These are phyloP conservation scores for Gracilaria domingensis DNA, from an alignment of 23 red algal genomes.

Conservation along the genomic window DNA sequence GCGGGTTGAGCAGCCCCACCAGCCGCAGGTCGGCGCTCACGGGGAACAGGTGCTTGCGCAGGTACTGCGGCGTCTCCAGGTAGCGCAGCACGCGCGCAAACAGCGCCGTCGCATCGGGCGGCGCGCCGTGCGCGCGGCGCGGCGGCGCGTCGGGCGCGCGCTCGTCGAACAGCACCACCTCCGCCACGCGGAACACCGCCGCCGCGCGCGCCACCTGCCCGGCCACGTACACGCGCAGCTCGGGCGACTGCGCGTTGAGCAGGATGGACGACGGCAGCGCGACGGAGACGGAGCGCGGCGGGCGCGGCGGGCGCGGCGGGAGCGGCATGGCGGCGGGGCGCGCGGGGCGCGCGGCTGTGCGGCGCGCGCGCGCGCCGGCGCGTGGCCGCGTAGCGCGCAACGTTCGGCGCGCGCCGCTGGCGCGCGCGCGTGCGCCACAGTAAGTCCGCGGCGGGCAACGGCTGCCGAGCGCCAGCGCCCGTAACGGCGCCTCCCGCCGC, in stretches of 20 bases:
- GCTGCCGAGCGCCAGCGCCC: not conserved
- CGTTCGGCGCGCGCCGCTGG: not conserved
- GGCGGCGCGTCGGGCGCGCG: not conserved
- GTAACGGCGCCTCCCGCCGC: conserved; percentile 38
- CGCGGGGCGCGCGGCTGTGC: not conserved
- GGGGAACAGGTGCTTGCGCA: conserved; percentile 93
- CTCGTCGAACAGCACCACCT: conserved; percentile 92
- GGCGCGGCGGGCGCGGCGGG: not conserved
- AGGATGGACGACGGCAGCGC: conserved; percentile 93
- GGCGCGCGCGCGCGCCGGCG: not conserved
- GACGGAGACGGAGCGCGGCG: conserved; percentile 72
- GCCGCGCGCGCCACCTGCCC: conserved; percentile 85
- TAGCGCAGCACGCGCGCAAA: conserved; percentile 83
- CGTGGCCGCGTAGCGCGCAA: not conserved
- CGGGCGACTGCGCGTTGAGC: conserved; percentile 80
- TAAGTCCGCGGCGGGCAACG: conserved; percentile 10
- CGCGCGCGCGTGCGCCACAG: conserved; percentile 7
- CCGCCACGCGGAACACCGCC: conserved; percentile 87
- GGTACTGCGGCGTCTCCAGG: conserved; percentile 95
- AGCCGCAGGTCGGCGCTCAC: conserved; percentile 67
- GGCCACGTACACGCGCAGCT: conserved; percentile 88
- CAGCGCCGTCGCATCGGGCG: conserved; percentile 12
- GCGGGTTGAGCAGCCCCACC: conserved; percentile 95
- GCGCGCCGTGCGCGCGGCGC: conserved; percentile 5
- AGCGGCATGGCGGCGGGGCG: not conserved